Evolutionary conservation across 2,329 filamentous ascomycete genomes (phyloP).

Genomic region (Epichloe coenophiala): DNA sequence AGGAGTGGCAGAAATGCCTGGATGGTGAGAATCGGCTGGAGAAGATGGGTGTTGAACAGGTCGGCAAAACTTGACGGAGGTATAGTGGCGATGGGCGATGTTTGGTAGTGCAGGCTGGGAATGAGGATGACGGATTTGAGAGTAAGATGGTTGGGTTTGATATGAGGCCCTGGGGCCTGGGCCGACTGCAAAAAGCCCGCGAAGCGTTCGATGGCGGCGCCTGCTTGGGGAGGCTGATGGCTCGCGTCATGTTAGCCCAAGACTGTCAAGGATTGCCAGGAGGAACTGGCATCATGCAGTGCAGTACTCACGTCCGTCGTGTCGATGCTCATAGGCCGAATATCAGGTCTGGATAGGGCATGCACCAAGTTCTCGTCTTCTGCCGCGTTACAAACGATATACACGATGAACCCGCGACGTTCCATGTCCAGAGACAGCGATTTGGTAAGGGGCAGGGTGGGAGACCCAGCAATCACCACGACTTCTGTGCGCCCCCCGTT

Average conservation of each 20-base stretch:
- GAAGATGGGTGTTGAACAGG: constrained; percentile 79
- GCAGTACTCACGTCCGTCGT: constrained; percentile 54
- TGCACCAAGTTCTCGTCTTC: constrained; percentile 76
- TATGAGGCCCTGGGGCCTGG: constrained; percentile 62
- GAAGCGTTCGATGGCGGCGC: constrained; percentile 58
- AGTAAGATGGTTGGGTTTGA: constrained; percentile 60
- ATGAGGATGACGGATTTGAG: constrained; percentile 74
- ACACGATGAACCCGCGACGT: constrained; percentile 84
- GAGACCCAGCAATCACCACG: constrained; percentile 75
- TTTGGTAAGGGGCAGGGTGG: constrained; percentile 68
- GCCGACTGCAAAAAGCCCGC: constrained; percentile 57
- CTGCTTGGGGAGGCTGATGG: constrained; percentile 50
- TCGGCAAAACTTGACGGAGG: constrained; percentile 76
- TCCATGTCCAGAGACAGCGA: constrained; percentile 79
- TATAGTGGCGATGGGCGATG: constrained; percentile 74
- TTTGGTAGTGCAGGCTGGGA: constrained; percentile 67
- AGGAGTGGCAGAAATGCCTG: constrained; percentile 80
- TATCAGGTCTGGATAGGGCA: constrained; percentile 63
- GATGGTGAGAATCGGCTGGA: constrained; percentile 77
- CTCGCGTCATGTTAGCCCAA: background rate
- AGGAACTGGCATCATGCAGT: background rate
- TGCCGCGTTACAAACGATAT: constrained; percentile 70
- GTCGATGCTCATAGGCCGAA: constrained; percentile 71
- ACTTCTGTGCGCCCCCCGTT: constrained; percentile 90
- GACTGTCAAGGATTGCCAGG: background rate